These are phyloP conservation scores for Fonsecaea monophora DNA, from an alignment of 2,329 filamentous ascomycete species.

Conservation along the genomic window DNA sequence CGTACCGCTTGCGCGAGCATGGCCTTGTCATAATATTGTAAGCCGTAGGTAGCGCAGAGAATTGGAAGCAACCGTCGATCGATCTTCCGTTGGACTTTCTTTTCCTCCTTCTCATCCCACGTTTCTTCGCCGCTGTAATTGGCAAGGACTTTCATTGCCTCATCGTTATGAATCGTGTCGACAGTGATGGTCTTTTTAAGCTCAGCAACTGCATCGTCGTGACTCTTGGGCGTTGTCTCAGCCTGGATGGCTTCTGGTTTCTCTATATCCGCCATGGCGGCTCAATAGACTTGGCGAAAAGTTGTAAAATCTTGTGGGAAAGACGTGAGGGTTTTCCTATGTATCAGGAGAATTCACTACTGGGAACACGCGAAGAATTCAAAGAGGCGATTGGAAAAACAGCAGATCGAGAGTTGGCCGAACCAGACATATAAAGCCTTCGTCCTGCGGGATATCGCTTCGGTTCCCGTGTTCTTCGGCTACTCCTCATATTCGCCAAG, in stretches of 20 bases:
- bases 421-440: constrained; percentile 1
- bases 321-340: not conserved
- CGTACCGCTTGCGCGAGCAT: constrained; percentile 61
- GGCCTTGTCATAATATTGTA: constrained; percentile 43
- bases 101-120: constrained; percentile 30
- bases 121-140: constrained; percentile 26
- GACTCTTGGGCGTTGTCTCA: not conserved
- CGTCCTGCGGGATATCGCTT: not conserved
- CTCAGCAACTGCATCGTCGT: constrained; percentile 11
- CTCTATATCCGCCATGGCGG: constrained; percentile 5
- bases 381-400: not conserved
- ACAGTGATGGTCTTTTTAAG: constrained; percentile 25
- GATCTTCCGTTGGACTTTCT: constrained; percentile 29
- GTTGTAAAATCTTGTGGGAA: not conserved
- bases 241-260: constrained; percentile 19
- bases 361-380: not conserved
- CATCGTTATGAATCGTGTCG: constrained; percentile 33
- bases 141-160: constrained; percentile 34
- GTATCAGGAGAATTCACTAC: not conserved
- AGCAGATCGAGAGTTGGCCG: not conserved
- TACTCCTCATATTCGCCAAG: constrained; percentile 1
- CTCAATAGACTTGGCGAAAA: not conserved
- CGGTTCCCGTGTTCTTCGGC: constrained; percentile 5
- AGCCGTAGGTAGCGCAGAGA: constrained; percentile 58
- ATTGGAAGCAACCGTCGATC: constrained; percentile 57